Base-by-base conservation (phyloP, 177 flowering plant genomes). In the Vitis hybrid region DNA sequence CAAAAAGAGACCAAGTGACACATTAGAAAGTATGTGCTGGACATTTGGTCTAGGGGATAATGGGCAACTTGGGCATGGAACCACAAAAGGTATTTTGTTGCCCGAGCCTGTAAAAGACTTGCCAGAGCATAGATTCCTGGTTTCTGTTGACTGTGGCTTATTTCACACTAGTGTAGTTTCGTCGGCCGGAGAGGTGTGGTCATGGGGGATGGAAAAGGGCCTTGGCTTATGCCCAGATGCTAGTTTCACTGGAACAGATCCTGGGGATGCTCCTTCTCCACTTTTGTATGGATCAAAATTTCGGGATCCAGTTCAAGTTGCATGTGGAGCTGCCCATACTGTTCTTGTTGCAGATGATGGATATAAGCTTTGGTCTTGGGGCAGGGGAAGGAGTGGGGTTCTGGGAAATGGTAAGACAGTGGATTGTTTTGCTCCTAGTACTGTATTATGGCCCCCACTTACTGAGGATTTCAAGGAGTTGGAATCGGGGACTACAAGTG, bases 121-220 rank as follows among this genome's bases (percentile, higher is more conserved):
- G 77, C 98, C 95, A 6, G 67, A 76, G 33, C 63, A 78, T 54
- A 71, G 73, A 15, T 69, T 78, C 73, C 74, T 94, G 17, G 70
- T 88, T 62, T 90, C 98, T 49, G 82, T 91, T 18, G 97, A 84
- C 67, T 95, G 98, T 83, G 97, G 98, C 50, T 76, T 95, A 38
- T 92, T 92, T 73, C 97, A 95, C 69, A 95, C 98, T 0, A 87
- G 91, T 76, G 90, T 87, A 51, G 92, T 87, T 71, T 86, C 95
- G 13, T 84, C 87, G 1, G 83, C 77, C 7, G 97, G 98, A 54
- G 89, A 89, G 58, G 95, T 92, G 53, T 90, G 97, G 97, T 84
- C 97, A 52, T 95, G 98, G 98, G 97, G 98, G 54, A 95, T 95
- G 98, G 95, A 88, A 81, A 92, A 79, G 70, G 98, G 98, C 24